A percentile compares a stretch with the other conserved stretches of the same genome.
Conservation (phyloP, 1,284 basidiomycete genomes). For the Malassezia japonica region DNA sequence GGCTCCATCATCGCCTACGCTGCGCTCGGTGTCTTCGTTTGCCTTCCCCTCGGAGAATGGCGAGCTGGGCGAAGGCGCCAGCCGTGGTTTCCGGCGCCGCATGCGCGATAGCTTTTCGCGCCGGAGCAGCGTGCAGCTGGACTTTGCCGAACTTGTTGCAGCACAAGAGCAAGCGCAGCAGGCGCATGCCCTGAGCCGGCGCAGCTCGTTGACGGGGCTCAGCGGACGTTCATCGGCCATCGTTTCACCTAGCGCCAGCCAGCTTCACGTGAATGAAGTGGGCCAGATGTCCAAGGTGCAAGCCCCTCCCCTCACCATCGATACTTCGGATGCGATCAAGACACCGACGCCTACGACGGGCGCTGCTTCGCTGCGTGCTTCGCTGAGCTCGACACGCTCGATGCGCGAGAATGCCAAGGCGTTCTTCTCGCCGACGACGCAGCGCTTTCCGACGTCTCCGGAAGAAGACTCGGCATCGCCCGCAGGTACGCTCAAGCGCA, state of each 20-base stretch:
- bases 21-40: background rate
- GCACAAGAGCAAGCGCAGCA: background rate
- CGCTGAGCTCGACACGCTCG: background rate
- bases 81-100: background rate
- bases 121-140: background rate
- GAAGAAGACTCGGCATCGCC: background rate
- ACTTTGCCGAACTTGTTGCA: background rate
- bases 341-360: background rate
- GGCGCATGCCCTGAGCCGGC: background rate
- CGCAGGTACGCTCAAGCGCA: constrained; percentile 2
- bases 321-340: background rate
- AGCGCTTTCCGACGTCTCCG: background rate
- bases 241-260: no score
- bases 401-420: background rate
- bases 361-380: no score
- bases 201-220: background rate
- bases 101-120: background rate
- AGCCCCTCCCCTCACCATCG: background rate
- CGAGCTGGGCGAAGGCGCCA: background rate
- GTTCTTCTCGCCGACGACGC: background rate
- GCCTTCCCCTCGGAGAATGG: background rate
- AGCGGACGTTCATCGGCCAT: no score
- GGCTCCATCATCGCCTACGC: background rate
- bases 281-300: background rate
- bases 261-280: background rate